Evolutionary conservation across 805 yeast genomes (phyloP).

Genomic region (Lipomyces kockii): DNA sequence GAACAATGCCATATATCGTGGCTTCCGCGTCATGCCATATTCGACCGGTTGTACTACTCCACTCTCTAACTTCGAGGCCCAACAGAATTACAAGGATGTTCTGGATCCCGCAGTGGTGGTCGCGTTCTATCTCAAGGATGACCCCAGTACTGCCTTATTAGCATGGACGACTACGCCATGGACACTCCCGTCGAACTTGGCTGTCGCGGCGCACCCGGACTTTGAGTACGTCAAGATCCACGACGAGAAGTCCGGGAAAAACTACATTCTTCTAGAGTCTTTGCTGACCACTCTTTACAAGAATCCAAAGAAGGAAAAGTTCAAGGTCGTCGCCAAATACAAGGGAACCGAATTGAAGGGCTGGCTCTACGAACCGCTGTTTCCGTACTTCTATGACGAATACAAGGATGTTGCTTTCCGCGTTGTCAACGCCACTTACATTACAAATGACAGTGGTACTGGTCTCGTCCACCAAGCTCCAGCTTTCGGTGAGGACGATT

Average conservation of each 20-base stretch:
- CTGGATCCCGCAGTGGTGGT: conserved; percentile 95
- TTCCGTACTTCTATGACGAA: conserved; percentile 74
- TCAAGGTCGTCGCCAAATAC: conserved; percentile 77
- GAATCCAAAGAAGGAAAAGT: conserved; percentile 90
- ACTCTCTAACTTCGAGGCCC: conserved; percentile 96
- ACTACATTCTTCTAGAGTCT: conserved; percentile 83
- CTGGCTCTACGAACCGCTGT: conserved; percentile 78
- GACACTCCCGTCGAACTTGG: conserved; percentile 96
- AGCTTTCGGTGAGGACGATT: conserved; percentile 99
- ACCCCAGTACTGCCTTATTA: conserved; percentile 80
- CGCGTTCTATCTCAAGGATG: conserved; percentile 80
- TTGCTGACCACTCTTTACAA: conserved; percentile 85
- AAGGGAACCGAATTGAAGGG: conserved; percentile 83
- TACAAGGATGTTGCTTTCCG: conserved; percentile 80
- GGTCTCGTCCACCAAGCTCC: conserved; percentile 99
- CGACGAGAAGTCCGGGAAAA: conserved; percentile 82
- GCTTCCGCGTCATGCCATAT: conserved; percentile 97
- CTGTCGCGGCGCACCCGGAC: conserved; percentile 87
- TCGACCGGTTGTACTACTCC: conserved; percentile 98
- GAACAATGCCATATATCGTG: conserved; percentile 89
- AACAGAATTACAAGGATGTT: conserved; percentile 96
- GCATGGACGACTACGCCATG: conserved; percentile 99
- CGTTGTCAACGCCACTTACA: conserved; percentile 82
- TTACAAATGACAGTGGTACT: conserved; percentile 93
- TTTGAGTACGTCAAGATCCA: conserved; percentile 90